Conservation (phyloP, 805 yeast genomes). For the Candida ulmi region DNA sequence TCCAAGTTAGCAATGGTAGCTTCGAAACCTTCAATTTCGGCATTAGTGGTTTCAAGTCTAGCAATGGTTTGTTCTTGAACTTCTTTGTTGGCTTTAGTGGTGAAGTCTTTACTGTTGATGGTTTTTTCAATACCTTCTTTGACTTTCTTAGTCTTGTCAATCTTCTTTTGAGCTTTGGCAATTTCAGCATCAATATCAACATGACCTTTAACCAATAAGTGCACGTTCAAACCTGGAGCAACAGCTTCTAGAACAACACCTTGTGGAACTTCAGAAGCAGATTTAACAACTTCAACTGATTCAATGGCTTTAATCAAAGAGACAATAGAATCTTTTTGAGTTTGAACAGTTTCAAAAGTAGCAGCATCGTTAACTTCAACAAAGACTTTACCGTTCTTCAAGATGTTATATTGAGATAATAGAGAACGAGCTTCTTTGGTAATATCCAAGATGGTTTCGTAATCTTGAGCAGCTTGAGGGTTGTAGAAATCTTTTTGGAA, state of each 20-base stretch:
- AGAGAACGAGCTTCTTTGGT: constrained; percentile 90
- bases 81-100: constrained; percentile 74
- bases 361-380: constrained; percentile 60
- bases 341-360: constrained; percentile 45
- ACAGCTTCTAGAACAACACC: constrained; percentile 89
- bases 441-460: constrained; percentile 78
- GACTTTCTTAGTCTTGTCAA: constrained; percentile 56
- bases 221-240: constrained; percentile 76
- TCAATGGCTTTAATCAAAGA: constrained; percentile 90
- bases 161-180: constrained; percentile 71
- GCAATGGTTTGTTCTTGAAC: constrained; percentile 73
- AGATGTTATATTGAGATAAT: constrained; percentile 82
- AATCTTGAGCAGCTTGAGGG: constrained; percentile 60
- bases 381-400: constrained; percentile 81
- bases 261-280: constrained; percentile 58
- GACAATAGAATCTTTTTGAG: constrained; percentile 81
- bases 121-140: constrained; percentile 64
- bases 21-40: constrained; percentile 88
- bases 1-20: constrained; percentile 82
- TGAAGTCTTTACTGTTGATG: constrained; percentile 68
- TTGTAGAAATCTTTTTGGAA: constrained; percentile 58
- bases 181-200: constrained; percentile 91
- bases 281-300: constrained; percentile 57
- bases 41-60: constrained; percentile 63
- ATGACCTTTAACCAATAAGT: constrained; percentile 88